These are phyloP conservation scores for Fagus crenata DNA, from an alignment of 306 rosid genomes.

Conservation along the genomic window DNA sequence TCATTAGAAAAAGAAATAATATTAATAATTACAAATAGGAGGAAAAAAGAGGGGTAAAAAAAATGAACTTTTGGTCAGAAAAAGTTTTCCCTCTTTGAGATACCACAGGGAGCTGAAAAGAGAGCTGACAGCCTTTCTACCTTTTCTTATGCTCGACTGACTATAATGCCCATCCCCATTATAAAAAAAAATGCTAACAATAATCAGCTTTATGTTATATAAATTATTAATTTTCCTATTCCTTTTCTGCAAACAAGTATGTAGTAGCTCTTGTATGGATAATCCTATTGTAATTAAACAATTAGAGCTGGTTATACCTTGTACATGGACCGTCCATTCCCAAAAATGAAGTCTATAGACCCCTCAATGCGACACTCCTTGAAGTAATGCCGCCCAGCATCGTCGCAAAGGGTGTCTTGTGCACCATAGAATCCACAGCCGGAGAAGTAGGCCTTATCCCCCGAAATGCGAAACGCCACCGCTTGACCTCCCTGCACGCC, in stretches of 20 bases:
- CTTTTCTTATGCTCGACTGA: background rate
- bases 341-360: constrained; percentile 88
- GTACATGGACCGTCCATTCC: constrained; percentile 91
- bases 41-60: background rate
- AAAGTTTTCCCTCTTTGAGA: background rate
- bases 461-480: constrained; percentile 73
- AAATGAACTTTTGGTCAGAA: background rate
- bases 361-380: constrained; percentile 89
- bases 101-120: background rate
- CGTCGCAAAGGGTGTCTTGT: constrained; percentile 88
- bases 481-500: constrained; percentile 97
- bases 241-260: no score
- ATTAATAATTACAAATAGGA: background rate
- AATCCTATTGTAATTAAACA: background rate
- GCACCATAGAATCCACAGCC: constrained; percentile 88
- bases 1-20: background rate
- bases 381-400: constrained; percentile 94
- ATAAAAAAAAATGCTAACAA: no score
- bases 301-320: constrained; percentile 41
- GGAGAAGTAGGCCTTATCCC: constrained; percentile 87
- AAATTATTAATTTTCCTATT: no score
- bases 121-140: background rate
- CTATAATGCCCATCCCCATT: background rate
- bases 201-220: no score
- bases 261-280: no score